Evolutionary conservation across 73 alveolate species (phyloP), one percentile per base, ranked within the genome.

Genomic region (Paramecium sonneborni): DNA sequence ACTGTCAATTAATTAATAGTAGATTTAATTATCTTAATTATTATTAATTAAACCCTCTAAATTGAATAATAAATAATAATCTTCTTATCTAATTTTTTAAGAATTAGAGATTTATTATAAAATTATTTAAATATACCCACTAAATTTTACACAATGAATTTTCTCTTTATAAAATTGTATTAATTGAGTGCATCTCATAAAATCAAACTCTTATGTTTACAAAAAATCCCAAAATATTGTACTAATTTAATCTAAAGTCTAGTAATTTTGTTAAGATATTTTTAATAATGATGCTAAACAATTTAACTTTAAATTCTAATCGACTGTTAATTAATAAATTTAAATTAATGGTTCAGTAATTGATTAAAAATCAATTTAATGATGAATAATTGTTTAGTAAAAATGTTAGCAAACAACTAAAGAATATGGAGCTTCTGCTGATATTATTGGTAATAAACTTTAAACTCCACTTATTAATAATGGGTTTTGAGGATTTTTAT

Each of bases 221-320:
- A 72, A 34, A 38, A 34, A 72, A 15, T 72, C 86, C 86, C 86
- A 72, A 72, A 28, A 72, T 15, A 72, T 34, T 32, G 37, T 72
- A 72, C 12, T 72, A 15, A 32, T 72, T 72, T 72, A 32, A 26
- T 62, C 84, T 26, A 14, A 62, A 62, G 39, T 20, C 34, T 72
- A 32, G 0, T 3, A 21, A 72, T 37, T 34, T 72, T 34, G 11
- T 28, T 30, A 12, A 37, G 57, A 14, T 23, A 72, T 28, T 35
- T 72, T 72, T 28, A 72, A 18, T 37, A 72, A 72, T 14, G 86
- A 28, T 3, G 32, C 57, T 72, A 72, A 72, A 35, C 86, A 72
- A 35, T 37, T 35, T 35, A 72, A 72, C 18, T 72, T 72, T 15
- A 35, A 3, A 20, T 72, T 72, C 32, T 72, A 28, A 34, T 72